Evolutionary conservation across 2,329 filamentous ascomycete species (phyloP).

Genomic region (Claviceps humidiphila): DNA sequence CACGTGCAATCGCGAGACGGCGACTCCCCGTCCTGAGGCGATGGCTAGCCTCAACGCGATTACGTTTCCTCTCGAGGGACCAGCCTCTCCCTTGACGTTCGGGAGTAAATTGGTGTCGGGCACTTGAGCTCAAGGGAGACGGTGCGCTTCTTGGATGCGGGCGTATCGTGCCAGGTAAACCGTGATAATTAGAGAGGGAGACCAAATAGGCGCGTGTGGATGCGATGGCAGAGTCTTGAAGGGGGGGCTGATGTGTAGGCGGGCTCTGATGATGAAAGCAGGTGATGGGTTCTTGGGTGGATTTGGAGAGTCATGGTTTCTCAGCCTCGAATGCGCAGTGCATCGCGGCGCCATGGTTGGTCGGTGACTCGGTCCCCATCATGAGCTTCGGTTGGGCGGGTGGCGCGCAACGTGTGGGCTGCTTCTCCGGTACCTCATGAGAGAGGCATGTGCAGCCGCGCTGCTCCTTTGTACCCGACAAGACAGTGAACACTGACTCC

Average conservation of each 20-base stretch:
- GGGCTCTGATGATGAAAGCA: background rate
- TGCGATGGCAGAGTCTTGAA: background rate
- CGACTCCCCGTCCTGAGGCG: background rate
- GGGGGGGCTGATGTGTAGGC: background rate
- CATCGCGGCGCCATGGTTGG: conserved; percentile 8
- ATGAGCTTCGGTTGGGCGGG: conserved; percentile 6
- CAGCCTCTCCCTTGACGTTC: background rate
- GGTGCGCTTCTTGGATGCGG: background rate
- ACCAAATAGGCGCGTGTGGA: background rate
- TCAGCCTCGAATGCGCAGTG: conserved; percentile 4
- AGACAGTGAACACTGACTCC: background rate
- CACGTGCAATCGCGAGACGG: background rate
- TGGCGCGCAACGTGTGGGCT: background rate
- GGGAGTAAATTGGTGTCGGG: background rate
- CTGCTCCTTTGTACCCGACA: background rate
- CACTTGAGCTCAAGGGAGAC: background rate
- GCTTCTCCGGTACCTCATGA: background rate
- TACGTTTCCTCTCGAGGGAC: background rate
- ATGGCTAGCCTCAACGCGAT: background rate
- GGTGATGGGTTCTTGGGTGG: background rate
- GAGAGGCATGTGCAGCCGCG: background rate
- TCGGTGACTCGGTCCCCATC: conserved; percentile 7
- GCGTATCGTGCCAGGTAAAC: background rate
- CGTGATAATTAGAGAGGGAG: background rate
- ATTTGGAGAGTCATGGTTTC: background rate